Evolutionary conservation across 2,329 filamentous ascomycete genomes (phyloP), one percentile per base, ranked within the genome.

Genomic region (Cytospora chrysosperma): DNA sequence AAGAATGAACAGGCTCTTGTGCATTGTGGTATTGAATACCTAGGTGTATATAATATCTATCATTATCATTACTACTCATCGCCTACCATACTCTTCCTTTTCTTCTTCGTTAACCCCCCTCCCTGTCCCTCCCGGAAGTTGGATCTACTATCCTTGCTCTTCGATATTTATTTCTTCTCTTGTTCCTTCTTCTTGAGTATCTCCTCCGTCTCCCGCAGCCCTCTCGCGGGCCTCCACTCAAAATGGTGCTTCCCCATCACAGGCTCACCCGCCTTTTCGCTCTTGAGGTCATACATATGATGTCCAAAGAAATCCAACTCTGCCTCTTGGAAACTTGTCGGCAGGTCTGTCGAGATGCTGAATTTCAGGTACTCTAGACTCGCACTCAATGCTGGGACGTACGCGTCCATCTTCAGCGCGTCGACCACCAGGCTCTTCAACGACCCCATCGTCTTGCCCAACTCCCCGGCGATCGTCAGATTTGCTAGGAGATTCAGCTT

Each of bases 241-340:
- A 83, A 88, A 70, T 88, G 86, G 72, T 87, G 80, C 68, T 82
- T 80, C 2, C 86, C 86, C 67, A 83, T 86, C 66, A 75, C 75
- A 2, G 84, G 79, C 63, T 78, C 74, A 1, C 82, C 80, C 2
- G 80, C 75, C 56, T 78, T 79, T 54, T 87, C 83, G 2, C 79
- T 79, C 67, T 82, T 82, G 66, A 81, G 77, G 70, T 90, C 86
- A 71, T 84, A 91, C 76, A 83, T 84, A 72, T 91, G 88, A 43
- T 82, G 80, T 0, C 88, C 88, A 71, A 91, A 91, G 70, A 86
- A 90, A 70, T 91, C 88, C 72, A 91, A 75, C 75, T 91, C 82
- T 0, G 88, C 88, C 74, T 91, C 88, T 76, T 88, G 87, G 70
- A 91, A 90, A 62, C 83, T 81, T 4, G 87, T 90, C 0, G 88